Evolutionary conservation across 257 asterid species (phyloP).

Genomic region (Verbena officinalis): DNA sequence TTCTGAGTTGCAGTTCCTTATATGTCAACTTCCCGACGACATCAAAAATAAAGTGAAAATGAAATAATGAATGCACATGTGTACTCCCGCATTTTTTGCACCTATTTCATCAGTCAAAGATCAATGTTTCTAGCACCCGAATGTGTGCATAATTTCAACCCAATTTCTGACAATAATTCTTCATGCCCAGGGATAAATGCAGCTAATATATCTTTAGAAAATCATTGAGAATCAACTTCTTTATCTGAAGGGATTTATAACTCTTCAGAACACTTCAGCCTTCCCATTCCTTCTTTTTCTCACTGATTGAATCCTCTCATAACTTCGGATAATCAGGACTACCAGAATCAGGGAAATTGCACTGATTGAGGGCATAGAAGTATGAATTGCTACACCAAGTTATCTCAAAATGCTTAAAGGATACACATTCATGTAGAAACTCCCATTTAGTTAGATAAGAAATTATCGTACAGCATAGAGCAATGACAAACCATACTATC

Average conservation of each 20-base stretch:
- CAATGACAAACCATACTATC: not conserved
- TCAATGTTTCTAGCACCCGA: conserved; percentile 8
- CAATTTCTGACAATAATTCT: not conserved
- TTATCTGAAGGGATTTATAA: no score
- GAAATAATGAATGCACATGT: not conserved
- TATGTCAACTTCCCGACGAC: conserved; percentile 6
- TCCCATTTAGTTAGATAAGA: not conserved
- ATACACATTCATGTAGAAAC: not conserved
- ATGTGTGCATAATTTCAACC: not conserved
- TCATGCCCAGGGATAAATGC: not conserved
- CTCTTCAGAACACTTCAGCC: not conserved
- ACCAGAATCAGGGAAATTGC: conserved; percentile 1
- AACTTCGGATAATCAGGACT: not conserved
- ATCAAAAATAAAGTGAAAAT: not conserved
- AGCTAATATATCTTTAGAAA: not conserved
- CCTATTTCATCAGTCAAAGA: not conserved
- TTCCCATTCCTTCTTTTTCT: not conserved
- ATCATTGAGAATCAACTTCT: no score
- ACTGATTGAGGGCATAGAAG: no score
- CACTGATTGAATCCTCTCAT: not conserved
- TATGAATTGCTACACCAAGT: not conserved
- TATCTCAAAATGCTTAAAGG: no score
- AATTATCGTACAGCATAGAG: not conserved
- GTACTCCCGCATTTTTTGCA: not conserved
- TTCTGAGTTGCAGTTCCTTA: not conserved